phyloP scores from a whole-genome alignment of 163 green algal species.

The Prototheca wickerhamii region DNA sequence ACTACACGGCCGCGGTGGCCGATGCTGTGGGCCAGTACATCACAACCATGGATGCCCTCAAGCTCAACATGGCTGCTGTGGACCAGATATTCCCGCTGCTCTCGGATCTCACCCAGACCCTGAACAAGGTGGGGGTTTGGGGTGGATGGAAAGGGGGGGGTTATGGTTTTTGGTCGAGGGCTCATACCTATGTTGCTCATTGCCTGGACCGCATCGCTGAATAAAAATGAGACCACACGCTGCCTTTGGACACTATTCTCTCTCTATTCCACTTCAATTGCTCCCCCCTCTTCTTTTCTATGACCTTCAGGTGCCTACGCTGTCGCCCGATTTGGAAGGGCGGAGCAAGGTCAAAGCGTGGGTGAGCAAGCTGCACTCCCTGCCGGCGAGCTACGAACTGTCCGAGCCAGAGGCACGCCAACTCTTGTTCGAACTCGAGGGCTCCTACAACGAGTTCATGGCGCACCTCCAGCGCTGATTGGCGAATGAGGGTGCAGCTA shows the following conservation, averaged over 20 bases:
- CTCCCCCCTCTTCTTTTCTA: neutral
- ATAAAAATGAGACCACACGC: neutral
- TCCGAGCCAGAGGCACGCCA: constrained; percentile 74
- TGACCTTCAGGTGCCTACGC: constrained; percentile 38
- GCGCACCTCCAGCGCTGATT: constrained; percentile 10
- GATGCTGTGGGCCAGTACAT: constrained; percentile 88
- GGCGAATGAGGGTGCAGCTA: no score
- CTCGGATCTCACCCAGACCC: constrained; percentile 57
- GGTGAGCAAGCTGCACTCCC: constrained; percentile 69
- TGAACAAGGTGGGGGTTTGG: constrained; percentile 53
- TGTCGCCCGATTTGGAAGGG: constrained; percentile 69
- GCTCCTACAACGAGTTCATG: constrained; percentile 79
- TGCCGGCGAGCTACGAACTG: constrained; percentile 78
- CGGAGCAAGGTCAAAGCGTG: constrained; percentile 64
- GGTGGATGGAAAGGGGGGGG: neutral
- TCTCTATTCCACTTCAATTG: neutral
- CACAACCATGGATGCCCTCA: constrained; percentile 87
- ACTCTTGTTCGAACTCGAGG: constrained; percentile 88
- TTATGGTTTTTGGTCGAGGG: neutral
- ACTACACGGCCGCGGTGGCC: constrained; percentile 45
- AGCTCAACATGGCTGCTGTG: constrained; percentile 86
- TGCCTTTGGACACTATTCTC: no score
- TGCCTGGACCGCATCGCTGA: neutral
- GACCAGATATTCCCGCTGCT: constrained; percentile 84
- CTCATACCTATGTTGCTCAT: neutral